phyloP scores from a whole-genome alignment of 2,329 filamentous ascomycete species.

The Pyricularia grisea region DNA sequence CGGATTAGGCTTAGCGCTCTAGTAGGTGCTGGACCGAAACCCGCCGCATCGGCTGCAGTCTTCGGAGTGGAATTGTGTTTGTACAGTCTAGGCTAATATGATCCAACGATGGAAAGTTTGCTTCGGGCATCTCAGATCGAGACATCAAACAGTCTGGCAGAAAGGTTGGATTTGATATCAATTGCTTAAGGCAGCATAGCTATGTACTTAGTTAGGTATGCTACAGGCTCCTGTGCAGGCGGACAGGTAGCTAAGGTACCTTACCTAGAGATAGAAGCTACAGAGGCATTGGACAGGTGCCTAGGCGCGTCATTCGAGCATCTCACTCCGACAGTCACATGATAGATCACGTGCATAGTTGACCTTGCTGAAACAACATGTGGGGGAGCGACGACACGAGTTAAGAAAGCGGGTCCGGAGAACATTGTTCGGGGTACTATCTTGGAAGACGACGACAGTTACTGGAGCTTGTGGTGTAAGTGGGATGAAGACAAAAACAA shows the following conservation, averaged over 20 bases:
- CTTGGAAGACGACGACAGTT: background rate
- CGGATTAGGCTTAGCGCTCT: background rate
- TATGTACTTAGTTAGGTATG: too few species aligned
- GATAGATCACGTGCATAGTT: background rate
- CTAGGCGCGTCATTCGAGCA: background rate
- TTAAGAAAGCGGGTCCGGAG: conserved; percentile 1
- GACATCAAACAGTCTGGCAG: background rate
- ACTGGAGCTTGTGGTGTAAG: background rate
- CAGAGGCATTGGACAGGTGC: background rate
- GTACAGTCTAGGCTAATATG: background rate
- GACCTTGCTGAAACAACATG: background rate
- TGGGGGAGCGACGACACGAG: background rate
- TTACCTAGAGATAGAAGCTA: background rate
- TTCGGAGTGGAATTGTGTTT: background rate
- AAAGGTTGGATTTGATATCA: background rate
- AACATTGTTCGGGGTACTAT: background rate
- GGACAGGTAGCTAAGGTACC: too few species aligned
- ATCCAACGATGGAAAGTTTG: background rate
- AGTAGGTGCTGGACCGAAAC: background rate
- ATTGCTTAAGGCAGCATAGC: background rate
- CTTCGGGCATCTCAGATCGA: background rate
- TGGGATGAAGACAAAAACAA: background rate
- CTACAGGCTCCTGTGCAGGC: too few species aligned
- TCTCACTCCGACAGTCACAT: background rate
- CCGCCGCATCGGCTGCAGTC: background rate